These are phyloP conservation scores for Fonsecaea pugnacius DNA, from an alignment of 2,329 filamentous ascomycete species.

Conservation along the genomic window DNA sequence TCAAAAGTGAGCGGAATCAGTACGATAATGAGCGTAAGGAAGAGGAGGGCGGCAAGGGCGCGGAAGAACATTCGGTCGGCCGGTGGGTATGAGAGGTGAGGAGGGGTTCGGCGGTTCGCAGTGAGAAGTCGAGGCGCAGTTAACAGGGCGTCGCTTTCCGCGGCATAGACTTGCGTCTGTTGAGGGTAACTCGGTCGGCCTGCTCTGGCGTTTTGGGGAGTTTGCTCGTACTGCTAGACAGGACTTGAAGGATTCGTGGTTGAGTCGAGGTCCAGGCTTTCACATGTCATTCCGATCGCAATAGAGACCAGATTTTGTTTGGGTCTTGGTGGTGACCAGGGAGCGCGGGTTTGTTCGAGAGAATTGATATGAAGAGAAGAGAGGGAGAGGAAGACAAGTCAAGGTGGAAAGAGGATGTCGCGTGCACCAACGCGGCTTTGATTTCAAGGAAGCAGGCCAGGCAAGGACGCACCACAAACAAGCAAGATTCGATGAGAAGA, in stretches of 20 bases:
- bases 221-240: slow-evolving; percentile 5
- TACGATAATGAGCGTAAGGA: slow-evolving; percentile 89
- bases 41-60: slow-evolving; percentile 77
- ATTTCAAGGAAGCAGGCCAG: not conserved
- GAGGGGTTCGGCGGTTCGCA: slow-evolving; percentile 51
- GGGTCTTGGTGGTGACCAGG: slow-evolving; percentile 8
- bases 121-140: slow-evolving; percentile 42
- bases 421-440: slow-evolving; percentile 12
- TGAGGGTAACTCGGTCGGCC: not conserved
- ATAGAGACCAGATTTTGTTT: slow-evolving; percentile 6
- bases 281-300: slow-evolving; percentile 35
- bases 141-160: not conserved
- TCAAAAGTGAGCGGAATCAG: slow-evolving; percentile 97
- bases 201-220: not conserved
- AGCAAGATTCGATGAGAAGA: not conserved
- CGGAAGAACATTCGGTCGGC: slow-evolving; percentile 73
- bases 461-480: slow-evolving; percentile 13
- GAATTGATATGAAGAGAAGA: slow-evolving; percentile 6
- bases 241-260: slow-evolving; percentile 18
- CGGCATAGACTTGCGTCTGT: not conserved
- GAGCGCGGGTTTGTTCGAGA: slow-evolving; percentile 7
- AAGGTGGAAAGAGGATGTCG: slow-evolving; percentile 8
- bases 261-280: slow-evolving; percentile 29
- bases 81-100: slow-evolving; percentile 43
- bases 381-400: slow-evolving; percentile 3